A percentile compares a stretch with the other conserved stretches of the same genome.
These are phyloP conservation scores for Chlorophyllum brunneum DNA, from an alignment of 768 basidiomycete genomes.

Conservation along the genomic window DNA sequence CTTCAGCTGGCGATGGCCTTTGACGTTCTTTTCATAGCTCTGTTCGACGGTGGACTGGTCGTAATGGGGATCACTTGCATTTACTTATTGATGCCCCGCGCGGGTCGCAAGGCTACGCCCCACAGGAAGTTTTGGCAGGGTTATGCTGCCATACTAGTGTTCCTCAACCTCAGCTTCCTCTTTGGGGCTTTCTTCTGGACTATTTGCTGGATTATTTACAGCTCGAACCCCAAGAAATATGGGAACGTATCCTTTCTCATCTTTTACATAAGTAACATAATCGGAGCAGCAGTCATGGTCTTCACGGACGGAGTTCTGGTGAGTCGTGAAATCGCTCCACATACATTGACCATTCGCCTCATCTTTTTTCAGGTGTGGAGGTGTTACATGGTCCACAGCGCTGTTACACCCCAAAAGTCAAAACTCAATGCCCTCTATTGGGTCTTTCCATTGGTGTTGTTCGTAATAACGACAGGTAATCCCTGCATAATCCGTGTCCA, in stretches of 20 bases:
- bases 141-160: background rate
- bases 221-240: no score
- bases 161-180: background rate
- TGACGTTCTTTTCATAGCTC: background rate
- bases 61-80: background rate
- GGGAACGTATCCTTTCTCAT: no score
- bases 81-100: background rate
- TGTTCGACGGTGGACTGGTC: background rate
- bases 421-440: background rate
- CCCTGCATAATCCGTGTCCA: no score
- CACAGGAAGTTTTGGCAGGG: background rate
- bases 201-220: background rate
- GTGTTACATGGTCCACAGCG: background rate
- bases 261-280: no score
- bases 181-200: background rate
- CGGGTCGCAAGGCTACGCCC: background rate
- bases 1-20: no score
- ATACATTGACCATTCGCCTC: no score
- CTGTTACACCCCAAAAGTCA: background rate
- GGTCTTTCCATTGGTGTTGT: background rate
- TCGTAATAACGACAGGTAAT: background rate
- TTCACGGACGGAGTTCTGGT: background rate
- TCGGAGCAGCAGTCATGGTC: background rate
- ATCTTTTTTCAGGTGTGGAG: background rate
- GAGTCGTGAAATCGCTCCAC: background rate